Base-by-base conservation (phyloP, 2,329 filamentous ascomycete genomes). In the Hypoxylon sp. region DNA sequence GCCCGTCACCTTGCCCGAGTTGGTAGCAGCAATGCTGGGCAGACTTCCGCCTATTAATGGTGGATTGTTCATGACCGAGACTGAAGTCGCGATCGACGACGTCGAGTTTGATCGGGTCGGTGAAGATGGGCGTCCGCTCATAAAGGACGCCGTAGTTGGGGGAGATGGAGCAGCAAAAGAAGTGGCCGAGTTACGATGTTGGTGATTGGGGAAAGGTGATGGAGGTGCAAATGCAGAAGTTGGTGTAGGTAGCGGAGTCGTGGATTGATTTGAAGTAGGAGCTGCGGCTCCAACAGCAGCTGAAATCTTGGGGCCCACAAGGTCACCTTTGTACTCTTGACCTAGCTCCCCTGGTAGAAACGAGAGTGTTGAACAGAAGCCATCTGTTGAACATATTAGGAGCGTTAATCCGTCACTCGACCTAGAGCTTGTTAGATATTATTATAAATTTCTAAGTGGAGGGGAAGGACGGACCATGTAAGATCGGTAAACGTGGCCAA, bases 401-500 rank as follows among this genome's bases (percentile, higher is more conserved):
- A 99, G 84, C 1, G 91, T 94, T 46, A 89, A 85, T 11, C 92
- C 92, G 79, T 95, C 92, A 70, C 86, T 90, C 1, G 92, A 92
- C 91, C 91, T 92, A 69, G 25, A 40, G 64, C 77, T 70, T 51
- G 75, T 83, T 74, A 81, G 75, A 40, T 44, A 61, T 25, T 62
- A 10, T 33, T 20, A 48, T 37, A 54, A 1, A 33, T 14, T 14
- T 33, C 13, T 6, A 6, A 14, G 5, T 20, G 49, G 10, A 31
- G 40, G 40, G 25, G 10, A 31, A 66, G 25, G 20, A 81, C 90
- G 80, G 88, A 97, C 96, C 96, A 99, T 35, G 94, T 92, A 66
- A 99, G 83, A 79, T 99, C 96, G 0, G 96, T 99, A 77, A 99
- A 99, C 0, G 96, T 98, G 3, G 96, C 95, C 79, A 95, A 97